Percentiles rank a stretch among this genome's conserved stretches.
Conservation (phyloP, 768 basidiomycete genomes). For the Chlorophyllum brunneum region DNA sequence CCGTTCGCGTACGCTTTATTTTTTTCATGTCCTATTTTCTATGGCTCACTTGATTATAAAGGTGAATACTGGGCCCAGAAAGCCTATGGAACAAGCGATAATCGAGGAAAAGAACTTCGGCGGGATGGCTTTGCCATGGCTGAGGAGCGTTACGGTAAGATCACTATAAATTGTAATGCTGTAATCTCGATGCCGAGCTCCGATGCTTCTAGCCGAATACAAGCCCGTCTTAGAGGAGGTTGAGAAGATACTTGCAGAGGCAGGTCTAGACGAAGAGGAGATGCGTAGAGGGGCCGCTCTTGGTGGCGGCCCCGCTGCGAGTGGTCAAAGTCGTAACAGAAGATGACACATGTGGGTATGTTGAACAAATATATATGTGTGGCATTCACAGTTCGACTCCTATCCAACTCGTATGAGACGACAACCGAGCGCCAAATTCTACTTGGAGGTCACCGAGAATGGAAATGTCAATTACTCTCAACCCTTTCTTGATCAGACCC, state of each 20-base stretch:
- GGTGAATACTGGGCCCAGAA: slow-evolving; percentile 81
- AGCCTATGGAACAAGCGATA: slow-evolving; percentile 55
- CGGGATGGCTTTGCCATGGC: slow-evolving; percentile 77
- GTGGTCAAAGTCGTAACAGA: slow-evolving; percentile 51
- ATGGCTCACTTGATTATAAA: slow-evolving; percentile 20
- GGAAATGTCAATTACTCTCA: not conserved
- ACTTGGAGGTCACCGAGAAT: not conserved
- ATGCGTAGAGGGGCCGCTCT: slow-evolving; percentile 57
- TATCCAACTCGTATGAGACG: not conserved
- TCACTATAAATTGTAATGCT: not conserved
- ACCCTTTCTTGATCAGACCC: slow-evolving; percentile 1
- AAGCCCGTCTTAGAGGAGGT: slow-evolving; percentile 81
- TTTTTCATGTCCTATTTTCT: not conserved
- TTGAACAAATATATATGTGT: not conserved
- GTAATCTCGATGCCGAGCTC: not conserved
- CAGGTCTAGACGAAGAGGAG: slow-evolving; percentile 82
- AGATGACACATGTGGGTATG: slow-evolving; percentile 21
- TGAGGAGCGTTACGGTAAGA: slow-evolving; percentile 64
- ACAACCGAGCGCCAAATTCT: not conserved
- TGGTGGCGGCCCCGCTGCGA: slow-evolving; percentile 29
- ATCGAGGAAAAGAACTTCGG: slow-evolving; percentile 73
- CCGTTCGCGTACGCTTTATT: slow-evolving; percentile 56
- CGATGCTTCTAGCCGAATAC: slow-evolving; percentile 51
- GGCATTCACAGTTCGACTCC: not conserved
- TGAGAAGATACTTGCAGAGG: slow-evolving; percentile 77